These are phyloP conservation scores for Ilex paraguariensis DNA, from an alignment of 305 asterid species.

Conservation along the genomic window DNA sequence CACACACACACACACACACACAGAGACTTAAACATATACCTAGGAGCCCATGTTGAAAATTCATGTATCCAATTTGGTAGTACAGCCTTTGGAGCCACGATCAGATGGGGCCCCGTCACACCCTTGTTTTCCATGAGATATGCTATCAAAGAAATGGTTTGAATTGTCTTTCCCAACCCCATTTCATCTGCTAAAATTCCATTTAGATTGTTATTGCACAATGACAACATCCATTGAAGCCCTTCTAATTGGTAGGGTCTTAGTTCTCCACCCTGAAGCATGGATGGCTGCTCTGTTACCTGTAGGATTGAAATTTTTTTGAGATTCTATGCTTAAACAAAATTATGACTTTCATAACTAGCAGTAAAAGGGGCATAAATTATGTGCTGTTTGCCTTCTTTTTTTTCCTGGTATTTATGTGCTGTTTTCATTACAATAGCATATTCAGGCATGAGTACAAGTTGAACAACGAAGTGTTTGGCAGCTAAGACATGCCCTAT, in stretches of 20 bases:
- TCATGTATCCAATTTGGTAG: conserved; percentile 95
- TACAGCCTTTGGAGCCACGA: conserved; percentile 99
- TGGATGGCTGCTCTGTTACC: conserved; percentile 95
- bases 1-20: not conserved
- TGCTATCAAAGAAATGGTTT: conserved; percentile 89
- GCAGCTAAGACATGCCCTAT: too few relatives aligned
- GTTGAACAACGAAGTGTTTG: too few relatives aligned
- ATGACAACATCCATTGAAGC: conserved; percentile 98
- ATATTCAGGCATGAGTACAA: too few relatives aligned
- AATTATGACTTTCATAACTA: too few relatives aligned
- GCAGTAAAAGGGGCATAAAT: not conserved
- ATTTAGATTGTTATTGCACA: conserved; percentile 93
- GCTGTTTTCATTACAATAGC: too few relatives aligned
- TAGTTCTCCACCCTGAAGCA: conserved; percentile 99
- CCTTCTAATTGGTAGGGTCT: conserved; percentile 93
- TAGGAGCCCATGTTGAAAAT: conserved; percentile 92
- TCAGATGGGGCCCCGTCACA: conserved; percentile 93
- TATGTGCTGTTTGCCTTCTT: too few relatives aligned
- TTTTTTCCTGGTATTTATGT: too few relatives aligned
- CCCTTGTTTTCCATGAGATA: conserved; percentile 94
- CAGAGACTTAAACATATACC: conserved; percentile 32
- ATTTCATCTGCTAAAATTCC: conserved; percentile 99
- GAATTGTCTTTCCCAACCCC: conserved; percentile 99
- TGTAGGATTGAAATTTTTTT: conserved; percentile 24
- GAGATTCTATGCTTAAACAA: not conserved